Evolutionary conservation across 1,284 basidiomycete species (phyloP), one percentile per base, ranked within the genome.

Genomic region (Polyporus tsugae): DNA sequence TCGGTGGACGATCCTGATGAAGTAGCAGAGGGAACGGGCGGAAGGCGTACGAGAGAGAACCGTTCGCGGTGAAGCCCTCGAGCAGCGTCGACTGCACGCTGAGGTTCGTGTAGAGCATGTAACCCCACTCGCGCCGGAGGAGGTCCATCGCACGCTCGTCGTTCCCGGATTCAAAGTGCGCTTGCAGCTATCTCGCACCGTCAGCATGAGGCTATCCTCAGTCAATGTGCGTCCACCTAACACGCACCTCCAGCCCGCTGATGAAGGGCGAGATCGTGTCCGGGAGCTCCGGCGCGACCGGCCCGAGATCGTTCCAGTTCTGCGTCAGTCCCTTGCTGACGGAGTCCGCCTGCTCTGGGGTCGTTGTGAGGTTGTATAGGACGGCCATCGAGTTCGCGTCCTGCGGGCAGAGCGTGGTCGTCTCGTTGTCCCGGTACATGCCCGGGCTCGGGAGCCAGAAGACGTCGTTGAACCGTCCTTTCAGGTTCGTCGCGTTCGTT

Each of bases 211-310:
- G 17, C 17, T 4, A 3, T 39, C 10, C 6, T 11, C 25, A 19
- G 2, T 11, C 42, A 10, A n/a, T 35, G 10, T 6, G n/a, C 29
- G 15, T 29, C 1, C 17, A 2, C 7, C 17, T 19, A 9, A 15
- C 13, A 64, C 76, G 49, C 60, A 85, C 85, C 80, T 87, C 85
- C 57, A 86, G 81, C 1, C 85, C 84, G 19, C 84, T 80, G 42
- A 86, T 82, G 74, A 86, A 87, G 5, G 85, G 85, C 41, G 84
- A 82, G 29, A 87, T 84, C 2, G 83, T 87, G 70, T 86, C 85
- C 17, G 84, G 84, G 15, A 87, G 74, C 76, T 87, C 86, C 4
- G 86, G 85, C 29, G 81, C 82, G 2, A 86, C 73, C 0, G 85
- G 81, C 6, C 86, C 86, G 29, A 85, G 78, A 5, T 83, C 81